Evolutionary conservation across 148 eudicot genomes (phyloP), one percentile per base, ranked within the genome.

Genomic region (Hydrangea macrophylla): DNA sequence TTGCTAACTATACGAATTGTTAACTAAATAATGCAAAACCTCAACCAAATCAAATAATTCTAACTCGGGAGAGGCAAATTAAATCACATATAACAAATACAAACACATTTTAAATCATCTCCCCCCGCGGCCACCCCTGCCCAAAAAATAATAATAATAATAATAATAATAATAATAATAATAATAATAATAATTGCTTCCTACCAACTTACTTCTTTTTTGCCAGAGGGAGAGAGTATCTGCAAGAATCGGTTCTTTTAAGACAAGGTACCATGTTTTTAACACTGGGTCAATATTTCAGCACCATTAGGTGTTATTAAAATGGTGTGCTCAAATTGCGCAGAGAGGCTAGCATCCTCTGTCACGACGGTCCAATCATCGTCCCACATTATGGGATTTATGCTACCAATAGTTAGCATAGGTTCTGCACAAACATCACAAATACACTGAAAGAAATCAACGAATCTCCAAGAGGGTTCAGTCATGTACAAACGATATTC

Each of bases 351-450:
- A 44, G 91, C 99, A 70, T 94, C 99, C 77, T 87, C 88, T 0
- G 99, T 94, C 22, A 94, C 96, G 6, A 94, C 91, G 0, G 97
- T 94, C 99, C 99, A 94, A 40, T 90, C 70, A 69, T 94, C 96
- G 17, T 94, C 89, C 99, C 99, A 94, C 77, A 91, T 91, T 17
- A 87, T 67, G 12, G 93, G 91, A 36, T 89, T 76, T 74, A 71
- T 85, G 83, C 93, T 91, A 31, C 96, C 99, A 2, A 89, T 77
- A 27, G 97, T 95, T 65, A 95, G 69, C 99, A 95, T 91, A 9
- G 99, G 99, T 69, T 95, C 99, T 95, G 93, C 78, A 70, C 55
- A n/a, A 76, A 31, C 51, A 44, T 17, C 8, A 12, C 5, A 62
- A 23, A 12, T 15, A 48, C 31, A 27, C 5, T 26, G 60, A 42